These are phyloP conservation scores for Boletus hoseneyae DNA, from an alignment of 1,284 basidiomycete genomes.

Conservation along the genomic window DNA sequence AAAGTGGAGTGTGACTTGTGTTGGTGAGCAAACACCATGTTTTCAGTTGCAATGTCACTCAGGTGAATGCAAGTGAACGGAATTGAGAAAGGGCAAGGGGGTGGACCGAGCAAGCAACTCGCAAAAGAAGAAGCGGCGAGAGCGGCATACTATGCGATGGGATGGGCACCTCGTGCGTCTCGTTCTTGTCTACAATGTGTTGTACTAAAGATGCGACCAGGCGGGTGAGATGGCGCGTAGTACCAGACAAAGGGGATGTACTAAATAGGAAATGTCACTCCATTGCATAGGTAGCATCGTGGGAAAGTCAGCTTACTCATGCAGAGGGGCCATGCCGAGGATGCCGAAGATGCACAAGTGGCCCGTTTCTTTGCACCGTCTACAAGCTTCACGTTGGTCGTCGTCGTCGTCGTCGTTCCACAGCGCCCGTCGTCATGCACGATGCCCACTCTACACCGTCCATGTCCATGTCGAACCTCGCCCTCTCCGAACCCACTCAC, in stretches of 20 bases:
- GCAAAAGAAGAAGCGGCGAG: constrained; percentile 74
- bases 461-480: constrained; percentile 33
- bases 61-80: constrained; percentile 54
- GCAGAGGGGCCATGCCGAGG: constrained; percentile 19
- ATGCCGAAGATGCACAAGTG: constrained; percentile 31
- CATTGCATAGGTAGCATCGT: constrained; percentile 12
- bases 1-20: constrained; percentile 60
- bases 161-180: constrained; percentile 52
- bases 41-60: constrained; percentile 1
- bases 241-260: constrained; percentile 11
- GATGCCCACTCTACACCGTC: constrained; percentile 29
- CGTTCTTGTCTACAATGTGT: background rate
- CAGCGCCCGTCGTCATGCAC: constrained; percentile 21
- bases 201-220: constrained; percentile 12
- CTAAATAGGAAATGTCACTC: constrained; percentile 23
- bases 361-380: constrained; percentile 18
- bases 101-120: constrained; percentile 60
- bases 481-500: constrained; percentile 38
- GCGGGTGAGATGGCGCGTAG: constrained; percentile 16
- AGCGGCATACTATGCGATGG: constrained; percentile 66
- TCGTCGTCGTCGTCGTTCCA: background rate
- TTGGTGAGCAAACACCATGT: constrained; percentile 41
- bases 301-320: constrained; percentile 29
- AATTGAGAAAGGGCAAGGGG: constrained; percentile 59
- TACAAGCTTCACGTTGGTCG: background rate